Evolutionary conservation across 768 basidiomycete species (phyloP).

Genomic region (Tricholoma sp.): DNA sequence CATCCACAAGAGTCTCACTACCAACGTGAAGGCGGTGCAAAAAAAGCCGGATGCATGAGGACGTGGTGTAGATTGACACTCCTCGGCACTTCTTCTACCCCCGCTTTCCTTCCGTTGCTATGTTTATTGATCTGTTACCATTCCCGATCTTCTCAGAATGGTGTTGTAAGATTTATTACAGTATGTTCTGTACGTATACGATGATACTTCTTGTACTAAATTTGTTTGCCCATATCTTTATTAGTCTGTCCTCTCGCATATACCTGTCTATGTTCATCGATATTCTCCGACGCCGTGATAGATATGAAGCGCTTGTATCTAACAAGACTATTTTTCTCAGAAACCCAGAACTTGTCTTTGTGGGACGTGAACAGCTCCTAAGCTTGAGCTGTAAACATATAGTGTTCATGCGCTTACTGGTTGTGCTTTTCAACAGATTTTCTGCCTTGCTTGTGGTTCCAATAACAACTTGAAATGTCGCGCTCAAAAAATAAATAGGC

Average conservation of each 20-base stretch:
- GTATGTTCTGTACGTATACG: conserved; percentile 9
- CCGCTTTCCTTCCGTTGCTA: not conserved
- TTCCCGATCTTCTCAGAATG: conserved; percentile 4
- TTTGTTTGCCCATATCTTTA: conserved; percentile 14
- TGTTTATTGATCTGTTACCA: conserved; percentile 2
- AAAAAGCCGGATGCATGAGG: conserved; percentile 39
- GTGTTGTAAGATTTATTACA: conserved; percentile 7
- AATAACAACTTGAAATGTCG: too few relatives aligned
- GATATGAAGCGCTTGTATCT: not conserved
- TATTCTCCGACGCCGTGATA: not conserved
- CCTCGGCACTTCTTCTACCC: not conserved
- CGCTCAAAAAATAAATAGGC: too few relatives aligned
- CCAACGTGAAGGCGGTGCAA: conserved; percentile 37
- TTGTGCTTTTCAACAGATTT: too few relatives aligned
- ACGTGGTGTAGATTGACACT: not conserved
- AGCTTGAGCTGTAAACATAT: too few relatives aligned
- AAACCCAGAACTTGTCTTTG: too few relatives aligned
- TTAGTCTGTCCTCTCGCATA: conserved; percentile 1
- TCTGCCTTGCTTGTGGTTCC: too few relatives aligned
- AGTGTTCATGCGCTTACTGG: too few relatives aligned
- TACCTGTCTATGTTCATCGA: not conserved
- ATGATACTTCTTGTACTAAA: conserved; percentile 8
- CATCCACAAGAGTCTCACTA: conserved; percentile 81
- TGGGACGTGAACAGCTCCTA: too few relatives aligned
- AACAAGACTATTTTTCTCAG: not conserved